Evolutionary conservation across 2,329 filamentous ascomycete genomes (phyloP), one percentile per base, ranked within the genome.

Genomic region (Thermothelomyces thermophilus): DNA sequence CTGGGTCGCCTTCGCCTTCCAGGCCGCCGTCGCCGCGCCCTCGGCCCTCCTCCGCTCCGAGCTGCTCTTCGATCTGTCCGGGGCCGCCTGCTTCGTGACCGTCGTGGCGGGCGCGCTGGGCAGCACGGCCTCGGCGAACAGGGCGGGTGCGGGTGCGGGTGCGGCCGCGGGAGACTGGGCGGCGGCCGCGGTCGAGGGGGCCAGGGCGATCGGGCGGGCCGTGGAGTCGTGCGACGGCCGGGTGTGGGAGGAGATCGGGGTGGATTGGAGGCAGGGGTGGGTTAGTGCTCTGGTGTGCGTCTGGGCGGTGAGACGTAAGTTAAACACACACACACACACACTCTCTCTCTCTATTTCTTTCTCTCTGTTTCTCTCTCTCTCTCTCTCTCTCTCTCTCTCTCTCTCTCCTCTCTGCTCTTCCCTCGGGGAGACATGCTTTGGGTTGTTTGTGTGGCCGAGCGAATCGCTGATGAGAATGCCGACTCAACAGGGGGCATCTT

Each of bases 401-500:
- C n/a, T n/a, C n/a, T n/a, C n/a, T n/a, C n/a, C n/a, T n/a, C n/a
- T n/a, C n/a, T n/a, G n/a, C n/a, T n/a, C n/a, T n/a, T n/a, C n/a
- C n/a, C n/a, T n/a, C n/a, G n/a, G n/a, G n/a, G n/a, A n/a, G n/a
- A n/a, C n/a, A n/a, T n/a, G n/a, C n/a, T n/a, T n/a, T n/a, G n/a
- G n/a, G n/a, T n/a, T n/a, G n/a, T n/a, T n/a, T n/a, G n/a, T 22
- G 35, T 37, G 19, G 9, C 10, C 24, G n/a, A 26, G 24, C 5
- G 24, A 9, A 5, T 26, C 9, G 24, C 24, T 26, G 24, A 6
- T 35, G 13, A 35, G n/a, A n/a, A n/a, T 6, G 5, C 13, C 16
- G 6, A 35, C 14, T 41, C 16, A n/a, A 13, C 13, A 83, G 79
- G 86, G 62, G 83, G 83, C 30, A 69, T 74, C 0, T 85, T 80